Base-by-base conservation (phyloP, 768 basidiomycete genomes). In the Lactifluus rugatus region DNA sequence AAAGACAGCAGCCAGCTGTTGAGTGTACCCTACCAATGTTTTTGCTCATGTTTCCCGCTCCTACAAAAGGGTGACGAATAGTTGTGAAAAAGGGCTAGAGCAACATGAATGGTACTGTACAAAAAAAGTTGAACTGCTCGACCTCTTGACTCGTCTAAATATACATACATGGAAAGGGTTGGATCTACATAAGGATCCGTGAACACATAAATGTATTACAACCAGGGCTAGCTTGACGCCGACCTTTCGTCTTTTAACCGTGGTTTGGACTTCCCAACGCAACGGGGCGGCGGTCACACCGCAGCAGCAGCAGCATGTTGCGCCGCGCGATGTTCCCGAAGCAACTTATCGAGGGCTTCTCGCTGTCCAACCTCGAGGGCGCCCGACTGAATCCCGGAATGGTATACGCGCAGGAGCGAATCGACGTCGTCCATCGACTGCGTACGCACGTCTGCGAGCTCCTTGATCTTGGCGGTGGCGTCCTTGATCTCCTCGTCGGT, bases 401-500 rank as follows among this genome's bases (percentile, higher is more conserved):
- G 93, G 74, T 96, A 97, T 41, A 98, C 81, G 69, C 96, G 90
- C 46, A 99, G 81, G 37, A 99, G 84, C 32, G 92, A 89, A 73
- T 99, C 96, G 60, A 99, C 96, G 69, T 98, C 95, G 68, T 98
- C 94, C 93, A 99, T 98, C 13, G 89, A 92, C 72, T 99, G 96
- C 10, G 95, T 97, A 62, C 92, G 86, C 54, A 98, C 91, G 67
- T 99, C 96, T 10, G 96, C 96, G 54, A 99, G 85, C 73, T 96
- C 93, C 83, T 99, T 99, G 80, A 98, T 97, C 82, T 96, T 97
- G 73, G 87, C 85, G 3, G 96, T 98, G 28, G 92, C 95, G 64
- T 98, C 96, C 84, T 98, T 98, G 80, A 98, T 79, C 84, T 94
- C 85, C 5, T 89, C 95, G 68, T 99, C 96, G 2, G 83, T 88